Conservation (phyloP, 1,284 basidiomycete genomes). For the Agroathelia rolfsii region DNA sequence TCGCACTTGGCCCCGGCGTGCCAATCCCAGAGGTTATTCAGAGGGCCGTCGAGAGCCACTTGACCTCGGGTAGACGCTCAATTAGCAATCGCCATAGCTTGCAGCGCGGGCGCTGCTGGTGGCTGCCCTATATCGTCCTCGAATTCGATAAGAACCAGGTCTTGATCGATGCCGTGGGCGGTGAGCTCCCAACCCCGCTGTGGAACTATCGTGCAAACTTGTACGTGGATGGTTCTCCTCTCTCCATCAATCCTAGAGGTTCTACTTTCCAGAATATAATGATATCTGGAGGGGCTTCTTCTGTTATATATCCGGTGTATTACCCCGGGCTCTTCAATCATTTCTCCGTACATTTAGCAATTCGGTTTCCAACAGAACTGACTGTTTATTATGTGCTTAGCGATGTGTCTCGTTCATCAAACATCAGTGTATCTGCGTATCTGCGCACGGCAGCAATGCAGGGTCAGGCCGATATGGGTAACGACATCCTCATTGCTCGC, state of each 20-base stretch:
- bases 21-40: conserved; percentile 82
- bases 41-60: conserved; percentile 58
- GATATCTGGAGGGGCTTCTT: neutral
- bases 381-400: conserved; percentile 26
- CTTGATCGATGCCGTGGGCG: conserved; percentile 89
- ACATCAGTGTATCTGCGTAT: conserved; percentile 83
- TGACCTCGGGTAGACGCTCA: conserved; percentile 39
- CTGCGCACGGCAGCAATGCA: conserved; percentile 64
- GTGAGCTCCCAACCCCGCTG: conserved; percentile 74
- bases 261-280: neutral
- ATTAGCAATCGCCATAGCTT: conserved; percentile 75
- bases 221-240: conserved; percentile 35
- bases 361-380: conserved; percentile 3
- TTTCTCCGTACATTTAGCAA: conserved; percentile 1
- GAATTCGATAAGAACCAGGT: conserved; percentile 99
- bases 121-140: conserved; percentile 94
- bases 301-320: no score
- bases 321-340: conserved; percentile 6
- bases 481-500: conserved; percentile 83
- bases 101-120: conserved; percentile 88
- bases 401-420: conserved; percentile 85
- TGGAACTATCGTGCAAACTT: conserved; percentile 99
- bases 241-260: neutral
- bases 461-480: conserved; percentile 84
- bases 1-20: conserved; percentile 65